These are phyloP conservation scores for Paulownia fortunei DNA, from an alignment of 257 asterid species.

Conservation along the genomic window DNA sequence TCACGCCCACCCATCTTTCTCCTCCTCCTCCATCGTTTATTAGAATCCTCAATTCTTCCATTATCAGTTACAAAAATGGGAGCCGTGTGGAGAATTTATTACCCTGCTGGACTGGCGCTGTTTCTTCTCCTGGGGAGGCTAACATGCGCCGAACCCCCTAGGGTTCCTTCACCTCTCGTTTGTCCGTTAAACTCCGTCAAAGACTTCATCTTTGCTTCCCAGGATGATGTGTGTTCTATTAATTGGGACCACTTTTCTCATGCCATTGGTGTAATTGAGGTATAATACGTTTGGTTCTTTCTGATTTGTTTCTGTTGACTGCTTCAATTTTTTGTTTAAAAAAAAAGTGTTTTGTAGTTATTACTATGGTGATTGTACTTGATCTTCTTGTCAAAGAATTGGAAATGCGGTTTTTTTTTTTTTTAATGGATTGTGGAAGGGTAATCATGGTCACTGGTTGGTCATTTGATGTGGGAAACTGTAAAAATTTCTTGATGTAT, in stretches of 20 bases:
- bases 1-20: no score
- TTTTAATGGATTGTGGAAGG: neutral
- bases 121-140: constrained; percentile 52
- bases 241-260: constrained; percentile 45
- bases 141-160: constrained; percentile 50
- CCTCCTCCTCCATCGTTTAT: constrained; percentile 32
- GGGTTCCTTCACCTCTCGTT: constrained; percentile 46
- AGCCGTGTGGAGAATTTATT: no score
- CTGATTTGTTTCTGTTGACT: neutral
- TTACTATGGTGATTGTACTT: neutral
- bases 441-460: constrained; percentile 7
- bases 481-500: neutral
- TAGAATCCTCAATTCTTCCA: constrained; percentile 24
- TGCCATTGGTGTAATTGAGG: constrained; percentile 76
- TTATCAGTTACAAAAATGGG: constrained; percentile 46
- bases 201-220: constrained; percentile 62
- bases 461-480: constrained; percentile 17
- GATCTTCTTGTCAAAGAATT: constrained; percentile 22
- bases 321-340: no score
- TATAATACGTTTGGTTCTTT: constrained; percentile 18
- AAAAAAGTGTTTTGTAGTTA: no score
- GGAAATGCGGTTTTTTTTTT: neutral
- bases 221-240: constrained; percentile 48
- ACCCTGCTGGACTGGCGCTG: constrained; percentile 52
- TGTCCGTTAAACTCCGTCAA: constrained; percentile 62